These are phyloP conservation scores for Didymella lethalis DNA, from an alignment of 2,329 filamentous ascomycete species.

Conservation along the genomic window DNA sequence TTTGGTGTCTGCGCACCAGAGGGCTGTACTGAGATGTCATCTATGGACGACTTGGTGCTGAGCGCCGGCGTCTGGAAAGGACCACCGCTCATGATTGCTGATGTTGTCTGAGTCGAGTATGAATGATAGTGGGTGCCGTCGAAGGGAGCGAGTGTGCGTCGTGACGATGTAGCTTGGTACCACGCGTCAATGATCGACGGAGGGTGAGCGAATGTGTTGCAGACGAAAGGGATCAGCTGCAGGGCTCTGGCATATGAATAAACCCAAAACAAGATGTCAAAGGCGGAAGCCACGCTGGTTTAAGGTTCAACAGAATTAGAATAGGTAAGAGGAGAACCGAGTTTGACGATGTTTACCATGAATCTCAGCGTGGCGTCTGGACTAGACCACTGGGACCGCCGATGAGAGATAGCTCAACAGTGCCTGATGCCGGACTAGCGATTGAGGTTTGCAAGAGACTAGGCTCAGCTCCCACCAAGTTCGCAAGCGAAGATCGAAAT, in stretches of 20 bases:
- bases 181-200: slow-evolving; percentile 19
- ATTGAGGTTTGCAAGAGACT: slow-evolving; percentile 20
- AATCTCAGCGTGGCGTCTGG: slow-evolving; percentile 19
- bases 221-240: slow-evolving; percentile 12
- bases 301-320: slow-evolving; percentile 22
- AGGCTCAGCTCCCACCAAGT: slow-evolving; percentile 11
- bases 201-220: slow-evolving; percentile 16
- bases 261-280: slow-evolving; percentile 13
- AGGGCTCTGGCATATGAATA: slow-evolving; percentile 17
- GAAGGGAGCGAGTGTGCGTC: slow-evolving; percentile 11
- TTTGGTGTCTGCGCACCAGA: slow-evolving; percentile 17
- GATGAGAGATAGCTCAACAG: slow-evolving; percentile 17
- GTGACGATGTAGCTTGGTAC: slow-evolving; percentile 5
- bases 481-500: slow-evolving; percentile 9
- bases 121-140: slow-evolving; percentile 6
- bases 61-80: slow-evolving; percentile 20
- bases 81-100: slow-evolving; percentile 15
- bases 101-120: slow-evolving; percentile 3
- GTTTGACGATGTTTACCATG: slow-evolving; percentile 15
- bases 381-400: slow-evolving; percentile 15
- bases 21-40: slow-evolving; percentile 15
- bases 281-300: slow-evolving; percentile 5
- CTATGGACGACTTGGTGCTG: slow-evolving; percentile 17
- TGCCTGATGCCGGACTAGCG: slow-evolving; percentile 20
- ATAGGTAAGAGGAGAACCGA: slow-evolving; percentile 22